Evolutionary conservation across 768 basidiomycete species (phyloP).

Genomic region (Termitomyces sp.): DNA sequence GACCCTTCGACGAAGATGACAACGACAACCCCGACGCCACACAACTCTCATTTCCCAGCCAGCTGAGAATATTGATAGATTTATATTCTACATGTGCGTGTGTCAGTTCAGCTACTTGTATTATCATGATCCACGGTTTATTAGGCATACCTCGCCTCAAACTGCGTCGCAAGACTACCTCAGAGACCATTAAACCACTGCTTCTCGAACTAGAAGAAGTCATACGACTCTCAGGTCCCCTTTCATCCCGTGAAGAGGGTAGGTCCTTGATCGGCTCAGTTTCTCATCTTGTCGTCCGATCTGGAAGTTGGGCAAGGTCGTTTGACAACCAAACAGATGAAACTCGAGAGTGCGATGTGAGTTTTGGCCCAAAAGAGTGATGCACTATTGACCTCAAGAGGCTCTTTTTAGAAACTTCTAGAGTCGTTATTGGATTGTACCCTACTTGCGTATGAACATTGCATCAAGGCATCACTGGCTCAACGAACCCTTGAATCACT

Average conservation of each 20-base stretch:
- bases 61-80: slow-evolving; percentile 36
- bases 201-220: slow-evolving; percentile 35
- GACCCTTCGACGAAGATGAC: slow-evolving; percentile 21
- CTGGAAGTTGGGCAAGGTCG: slow-evolving; percentile 29
- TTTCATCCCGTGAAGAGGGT: slow-evolving; percentile 30
- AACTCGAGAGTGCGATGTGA: slow-evolving; percentile 28
- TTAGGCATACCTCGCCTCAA: slow-evolving; percentile 47
- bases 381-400: neutral
- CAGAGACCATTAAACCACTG: slow-evolving; percentile 42
- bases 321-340: slow-evolving; percentile 24
- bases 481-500: slow-evolving; percentile 42
- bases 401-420: slow-evolving; percentile 24
- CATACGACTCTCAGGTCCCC: slow-evolving; percentile 25
- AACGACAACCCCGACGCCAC: slow-evolving; percentile 27
- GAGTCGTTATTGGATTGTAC: slow-evolving; percentile 34
- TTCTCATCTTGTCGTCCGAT: slow-evolving; percentile 27
- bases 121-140: neutral
- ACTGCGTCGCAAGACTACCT: slow-evolving; percentile 39
- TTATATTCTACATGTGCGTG: slow-evolving; percentile 40
- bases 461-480: slow-evolving; percentile 43
- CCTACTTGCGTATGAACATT: slow-evolving; percentile 33
- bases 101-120: neutral
- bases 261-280: slow-evolving; percentile 28
- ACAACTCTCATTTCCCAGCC: slow-evolving; percentile 25
- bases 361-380: neutral